Percentiles rank a stretch among this genome's conserved stretches.
Evolutionary conservation across 768 basidiomycete genomes (phyloP).

Genomic region (Psilocybe azurescens): DNA sequence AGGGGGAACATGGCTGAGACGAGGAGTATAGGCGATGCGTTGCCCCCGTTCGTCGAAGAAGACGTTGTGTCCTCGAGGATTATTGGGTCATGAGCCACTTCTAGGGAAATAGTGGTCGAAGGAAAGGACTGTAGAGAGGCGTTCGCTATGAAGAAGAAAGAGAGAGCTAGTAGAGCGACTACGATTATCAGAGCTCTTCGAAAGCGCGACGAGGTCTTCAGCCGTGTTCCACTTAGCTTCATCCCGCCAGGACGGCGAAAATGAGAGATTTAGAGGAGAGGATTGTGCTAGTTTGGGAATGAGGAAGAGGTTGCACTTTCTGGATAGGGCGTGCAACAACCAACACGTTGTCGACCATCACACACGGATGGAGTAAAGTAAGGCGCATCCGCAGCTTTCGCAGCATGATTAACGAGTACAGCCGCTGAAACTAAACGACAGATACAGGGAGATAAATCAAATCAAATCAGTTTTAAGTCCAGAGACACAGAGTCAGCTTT

Average conservation of each 20-base stretch:
- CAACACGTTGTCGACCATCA: no score
- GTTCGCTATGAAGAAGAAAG: neutral
- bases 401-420: no score
- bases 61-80: neutral
- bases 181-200: neutral
- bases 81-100: neutral
- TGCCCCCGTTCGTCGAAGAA: neutral
- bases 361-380: no score
- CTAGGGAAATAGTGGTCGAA: conserved; percentile 7
- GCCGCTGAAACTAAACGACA: no score
- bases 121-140: neutral
- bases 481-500: no score
- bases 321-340: no score
- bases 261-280: neutral
- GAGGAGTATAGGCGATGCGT: conserved; percentile 44
- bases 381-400: no score
- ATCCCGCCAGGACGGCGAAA: neutral
- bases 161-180: neutral
- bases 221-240: neutral
- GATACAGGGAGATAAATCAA: no score
- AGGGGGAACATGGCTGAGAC: conserved; percentile 63
- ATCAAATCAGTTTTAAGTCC: no score
- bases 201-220: neutral
- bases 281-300: neutral
- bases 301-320: neutral